phyloP scores from a whole-genome alignment of 192 early-diverging fungal species.

The Coemansia javaensis region DNA sequence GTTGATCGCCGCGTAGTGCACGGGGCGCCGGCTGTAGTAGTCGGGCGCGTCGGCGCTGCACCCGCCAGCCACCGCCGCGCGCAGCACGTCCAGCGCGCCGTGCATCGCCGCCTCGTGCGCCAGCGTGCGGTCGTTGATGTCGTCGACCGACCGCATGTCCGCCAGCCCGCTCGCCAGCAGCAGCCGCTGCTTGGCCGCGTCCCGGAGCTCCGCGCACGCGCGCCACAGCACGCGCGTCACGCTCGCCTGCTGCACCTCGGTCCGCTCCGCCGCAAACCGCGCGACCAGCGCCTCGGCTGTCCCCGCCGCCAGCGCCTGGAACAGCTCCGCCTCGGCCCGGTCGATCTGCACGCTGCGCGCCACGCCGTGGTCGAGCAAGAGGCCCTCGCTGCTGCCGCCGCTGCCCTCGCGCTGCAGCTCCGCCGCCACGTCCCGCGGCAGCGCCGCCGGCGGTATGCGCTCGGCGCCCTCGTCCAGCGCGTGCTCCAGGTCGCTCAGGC shows the following conservation, averaged over 20 bases:
- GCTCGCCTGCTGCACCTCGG: slow-evolving; percentile 28
- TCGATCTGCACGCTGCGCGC: slow-evolving; percentile 37
- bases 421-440: slow-evolving; percentile 15
- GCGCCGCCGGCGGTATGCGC: slow-evolving; percentile 5
- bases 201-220: slow-evolving; percentile 45
- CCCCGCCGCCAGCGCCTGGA: slow-evolving; percentile 18
- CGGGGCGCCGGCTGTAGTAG: slow-evolving; percentile 80
- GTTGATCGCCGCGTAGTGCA: slow-evolving; percentile 95
- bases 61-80: slow-evolving; percentile 47
- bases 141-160: slow-evolving; percentile 80
- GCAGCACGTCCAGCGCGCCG: slow-evolving; percentile 67
- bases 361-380: slow-evolving; percentile 25
- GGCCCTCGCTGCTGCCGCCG: slow-evolving; percentile 12
- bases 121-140: slow-evolving; percentile 87
- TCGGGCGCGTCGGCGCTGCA: slow-evolving; percentile 59
- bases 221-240: slow-evolving; percentile 45
- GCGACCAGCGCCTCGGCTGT: slow-evolving; percentile 8
- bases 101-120: slow-evolving; percentile 86
- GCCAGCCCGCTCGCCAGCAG: slow-evolving; percentile 65
- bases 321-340: slow-evolving; percentile 40
- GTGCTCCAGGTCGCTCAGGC: slow-evolving; percentile 72
- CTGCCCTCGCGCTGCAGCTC: not conserved
- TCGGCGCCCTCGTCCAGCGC: slow-evolving; percentile 51
- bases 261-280: slow-evolving; percentile 23
- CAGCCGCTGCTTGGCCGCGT: slow-evolving; percentile 36